phyloP scores from a whole-genome alignment of 2,329 filamentous ascomycete species.

The Colletotrichum costaricense region DNA sequence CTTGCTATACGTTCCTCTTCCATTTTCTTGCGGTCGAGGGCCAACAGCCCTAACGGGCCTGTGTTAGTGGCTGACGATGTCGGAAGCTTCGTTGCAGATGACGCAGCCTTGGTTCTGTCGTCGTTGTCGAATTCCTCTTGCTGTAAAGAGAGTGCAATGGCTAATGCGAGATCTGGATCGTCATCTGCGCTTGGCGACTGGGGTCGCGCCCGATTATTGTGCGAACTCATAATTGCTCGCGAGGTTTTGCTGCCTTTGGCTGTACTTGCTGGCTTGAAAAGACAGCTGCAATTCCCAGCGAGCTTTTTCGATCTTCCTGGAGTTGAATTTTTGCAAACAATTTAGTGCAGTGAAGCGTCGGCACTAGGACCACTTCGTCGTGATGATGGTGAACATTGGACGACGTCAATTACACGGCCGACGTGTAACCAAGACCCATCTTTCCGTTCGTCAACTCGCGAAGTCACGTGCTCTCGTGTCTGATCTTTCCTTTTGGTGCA shows the following conservation, averaged over 20 bases:
- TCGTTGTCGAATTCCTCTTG: slow-evolving; percentile 36
- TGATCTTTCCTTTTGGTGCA: no score
- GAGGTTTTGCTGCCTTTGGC: background rate
- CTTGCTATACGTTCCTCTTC: slow-evolving; percentile 84
- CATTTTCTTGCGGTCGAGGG: slow-evolving; percentile 83
- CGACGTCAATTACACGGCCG: background rate
- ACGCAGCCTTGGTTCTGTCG: background rate
- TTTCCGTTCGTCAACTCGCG: slow-evolving; percentile 33
- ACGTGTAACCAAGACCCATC: background rate
- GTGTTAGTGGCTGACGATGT: background rate
- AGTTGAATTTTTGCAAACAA: background rate
- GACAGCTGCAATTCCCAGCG: background rate
- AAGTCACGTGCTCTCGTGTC: slow-evolving; percentile 41
- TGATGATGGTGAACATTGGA: background rate
- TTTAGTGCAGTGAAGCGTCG: background rate
- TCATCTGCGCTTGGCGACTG: slow-evolving; percentile 51
- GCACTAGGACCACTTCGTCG: background rate
- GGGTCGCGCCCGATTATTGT: background rate
- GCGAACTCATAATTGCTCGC: slow-evolving; percentile 5
- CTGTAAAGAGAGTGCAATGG: slow-evolving; percentile 69
- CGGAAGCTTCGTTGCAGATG: background rate
- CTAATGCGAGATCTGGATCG: slow-evolving; percentile 69
- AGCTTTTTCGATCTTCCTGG: background rate
- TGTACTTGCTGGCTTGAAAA: background rate
- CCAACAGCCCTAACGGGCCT: slow-evolving; percentile 53